phyloP scores from a whole-genome alignment of 768 basidiomycete genomes.

The Lactarius hatsudake region DNA sequence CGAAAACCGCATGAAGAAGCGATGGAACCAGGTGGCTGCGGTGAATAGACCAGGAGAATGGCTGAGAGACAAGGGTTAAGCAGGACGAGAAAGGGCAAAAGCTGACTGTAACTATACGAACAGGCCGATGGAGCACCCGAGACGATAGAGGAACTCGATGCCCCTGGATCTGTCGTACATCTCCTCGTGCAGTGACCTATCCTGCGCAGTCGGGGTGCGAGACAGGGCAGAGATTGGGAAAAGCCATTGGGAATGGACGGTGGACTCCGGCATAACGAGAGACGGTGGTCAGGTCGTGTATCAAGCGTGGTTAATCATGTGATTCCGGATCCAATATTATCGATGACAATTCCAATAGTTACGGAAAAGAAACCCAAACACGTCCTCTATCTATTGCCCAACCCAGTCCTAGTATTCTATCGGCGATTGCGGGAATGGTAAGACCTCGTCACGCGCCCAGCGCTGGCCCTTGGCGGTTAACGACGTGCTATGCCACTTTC shows the following conservation, averaged over 20 bases:
- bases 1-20: slow-evolving; percentile 86
- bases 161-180: slow-evolving; percentile 78
- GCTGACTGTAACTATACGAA: slow-evolving; percentile 41
- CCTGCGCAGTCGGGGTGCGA: slow-evolving; percentile 25
- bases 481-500: slow-evolving; percentile 21
- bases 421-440: slow-evolving; percentile 22
- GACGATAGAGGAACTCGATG: slow-evolving; percentile 80
- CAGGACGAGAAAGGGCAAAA: slow-evolving; percentile 17
- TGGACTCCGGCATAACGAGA: slow-evolving; percentile 4
- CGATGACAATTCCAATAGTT: slow-evolving; percentile 19
- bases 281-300: slow-evolving; percentile 16
- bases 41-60: slow-evolving; percentile 81
- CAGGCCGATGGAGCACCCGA: slow-evolving; percentile 76
- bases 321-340: slow-evolving; percentile 10
- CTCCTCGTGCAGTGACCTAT: slow-evolving; percentile 51
- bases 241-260: slow-evolving; percentile 20
- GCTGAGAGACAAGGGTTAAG: slow-evolving; percentile 40
- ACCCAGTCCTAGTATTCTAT: slow-evolving; percentile 8
- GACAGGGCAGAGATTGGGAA: slow-evolving; percentile 22
- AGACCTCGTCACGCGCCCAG: background rate
- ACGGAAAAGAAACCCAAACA: background rate
- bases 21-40: slow-evolving; percentile 87
- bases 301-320: slow-evolving; percentile 12
- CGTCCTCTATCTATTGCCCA: slow-evolving; percentile 17
- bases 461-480: slow-evolving; percentile 7